A percentile compares a stretch with the other conserved stretches of the same genome.
phyloP scores from a whole-genome alignment of 306 rosid species.

The Erythrophleum fordii region DNA sequence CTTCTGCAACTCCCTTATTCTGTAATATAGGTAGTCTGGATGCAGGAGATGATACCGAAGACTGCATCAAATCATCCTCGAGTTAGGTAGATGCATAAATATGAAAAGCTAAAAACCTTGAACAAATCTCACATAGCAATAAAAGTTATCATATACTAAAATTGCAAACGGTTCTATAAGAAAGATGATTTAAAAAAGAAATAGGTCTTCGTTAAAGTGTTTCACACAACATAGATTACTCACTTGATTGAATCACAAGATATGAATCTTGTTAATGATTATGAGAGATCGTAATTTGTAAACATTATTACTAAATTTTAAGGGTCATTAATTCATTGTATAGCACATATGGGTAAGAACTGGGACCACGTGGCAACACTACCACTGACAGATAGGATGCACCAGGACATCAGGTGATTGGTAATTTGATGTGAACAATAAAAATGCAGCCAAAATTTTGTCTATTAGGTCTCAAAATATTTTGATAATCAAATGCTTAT shows the following conservation, averaged over 20 bases:
- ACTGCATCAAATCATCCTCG: slow-evolving; percentile 60
- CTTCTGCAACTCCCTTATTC: slow-evolving; percentile 94
- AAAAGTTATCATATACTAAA: neutral
- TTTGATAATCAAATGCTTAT: neutral
- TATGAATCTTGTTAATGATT: neutral
- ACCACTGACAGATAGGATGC: neutral
- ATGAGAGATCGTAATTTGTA: neutral
- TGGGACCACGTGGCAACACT: neutral
- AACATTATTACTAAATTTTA: neutral
- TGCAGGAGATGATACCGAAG: slow-evolving; percentile 97
- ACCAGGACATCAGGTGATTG: neutral
- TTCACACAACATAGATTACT: neutral
- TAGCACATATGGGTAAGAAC: neutral
- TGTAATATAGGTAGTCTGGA: slow-evolving; percentile 89
- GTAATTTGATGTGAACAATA: neutral
- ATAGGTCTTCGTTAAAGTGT: neutral
- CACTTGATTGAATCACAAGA: neutral
- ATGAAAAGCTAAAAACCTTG: slow-evolving; percentile 1
- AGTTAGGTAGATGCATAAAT: slow-evolving; percentile 24
- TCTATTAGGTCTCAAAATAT: neutral
- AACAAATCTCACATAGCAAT: slow-evolving; percentile 27
- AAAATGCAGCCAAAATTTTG: neutral
- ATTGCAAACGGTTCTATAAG: neutral
- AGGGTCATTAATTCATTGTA: too few species aligned
- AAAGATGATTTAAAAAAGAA: neutral